These are phyloP conservation scores for Biscutella laevigata DNA, from an alignment of 441 rosid species.

Conservation along the genomic window DNA sequence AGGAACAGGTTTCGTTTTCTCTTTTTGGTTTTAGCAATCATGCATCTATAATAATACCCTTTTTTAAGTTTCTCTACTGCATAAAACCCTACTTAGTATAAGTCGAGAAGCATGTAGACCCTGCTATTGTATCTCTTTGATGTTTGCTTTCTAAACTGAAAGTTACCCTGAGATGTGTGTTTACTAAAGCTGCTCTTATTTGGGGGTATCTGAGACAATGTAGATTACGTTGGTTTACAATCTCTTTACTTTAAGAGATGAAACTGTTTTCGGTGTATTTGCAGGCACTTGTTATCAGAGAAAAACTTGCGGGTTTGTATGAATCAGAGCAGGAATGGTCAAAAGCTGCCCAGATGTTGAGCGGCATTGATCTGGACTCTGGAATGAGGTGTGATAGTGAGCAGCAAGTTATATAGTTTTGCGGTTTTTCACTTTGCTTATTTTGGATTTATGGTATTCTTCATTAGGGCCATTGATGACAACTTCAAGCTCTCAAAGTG, in stretches of 20 bases:
- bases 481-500: slow-evolving; percentile 84
- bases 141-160: not conserved
- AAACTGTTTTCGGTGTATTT: not conserved
- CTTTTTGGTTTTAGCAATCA: no score
- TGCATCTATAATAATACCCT: not conserved
- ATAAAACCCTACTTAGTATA: not conserved
- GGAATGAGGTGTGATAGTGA: slow-evolving; percentile 73
- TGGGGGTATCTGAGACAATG: slow-evolving; percentile 7
- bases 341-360: slow-evolving; percentile 96
- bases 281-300: slow-evolving; percentile 82
- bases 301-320: slow-evolving; percentile 89
- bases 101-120: not conserved
- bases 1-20: slow-evolving; percentile 71
- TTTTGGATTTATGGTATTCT: slow-evolving; percentile 8
- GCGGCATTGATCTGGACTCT: slow-evolving; percentile 94
- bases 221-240: slow-evolving; percentile 4
- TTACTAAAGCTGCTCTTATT: not conserved
- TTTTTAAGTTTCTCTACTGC: not conserved
- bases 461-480: slow-evolving; percentile 74
- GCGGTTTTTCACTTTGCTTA: not conserved
- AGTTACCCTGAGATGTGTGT: not conserved
- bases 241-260: not conserved
- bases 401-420: not conserved
- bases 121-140: not conserved
- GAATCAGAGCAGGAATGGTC: slow-evolving; percentile 96